Conservation (phyloP, 768 basidiomycete species). For the Termitomyces sp. region DNA sequence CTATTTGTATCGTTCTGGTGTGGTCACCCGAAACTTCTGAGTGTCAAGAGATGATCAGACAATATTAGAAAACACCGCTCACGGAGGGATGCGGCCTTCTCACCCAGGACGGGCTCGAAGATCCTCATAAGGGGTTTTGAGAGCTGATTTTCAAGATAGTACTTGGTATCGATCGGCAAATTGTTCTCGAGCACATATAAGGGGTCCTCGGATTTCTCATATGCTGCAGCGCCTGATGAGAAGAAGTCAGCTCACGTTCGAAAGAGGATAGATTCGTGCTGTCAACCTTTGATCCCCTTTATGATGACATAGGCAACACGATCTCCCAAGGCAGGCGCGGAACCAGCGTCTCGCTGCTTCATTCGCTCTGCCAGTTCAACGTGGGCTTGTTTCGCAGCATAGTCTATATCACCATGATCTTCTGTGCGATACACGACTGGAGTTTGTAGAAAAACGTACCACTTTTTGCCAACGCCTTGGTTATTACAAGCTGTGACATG, state of each 20-base stretch:
- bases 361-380: conserved; percentile 94
- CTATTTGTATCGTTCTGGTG: conserved; percentile 91
- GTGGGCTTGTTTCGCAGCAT: conserved; percentile 93
- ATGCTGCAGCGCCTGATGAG: conserved; percentile 81
- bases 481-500: conserved; percentile 99
- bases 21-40: conserved; percentile 88
- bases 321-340: conserved; percentile 95
- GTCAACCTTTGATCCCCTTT: conserved; percentile 85
- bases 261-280: background rate
- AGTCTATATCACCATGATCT: conserved; percentile 45
- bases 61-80: conserved; percentile 21
- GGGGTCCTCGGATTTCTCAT: conserved; percentile 98
- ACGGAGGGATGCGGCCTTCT: conserved; percentile 83
- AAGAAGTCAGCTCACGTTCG: background rate
- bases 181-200: conserved; percentile 97
- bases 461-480: conserved; percentile 89
- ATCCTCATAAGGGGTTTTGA: conserved; percentile 96
- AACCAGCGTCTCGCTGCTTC: conserved; percentile 95
- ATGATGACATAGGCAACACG: conserved; percentile 99
- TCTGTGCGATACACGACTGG: background rate
- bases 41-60: conserved; percentile 6
- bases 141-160: conserved; percentile 97
- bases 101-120: conserved; percentile 95
- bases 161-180: conserved; percentile 95
- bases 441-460: conserved; percentile 33